Conservation (phyloP, 1,284 basidiomycete genomes). For the Athelia sp. region DNA sequence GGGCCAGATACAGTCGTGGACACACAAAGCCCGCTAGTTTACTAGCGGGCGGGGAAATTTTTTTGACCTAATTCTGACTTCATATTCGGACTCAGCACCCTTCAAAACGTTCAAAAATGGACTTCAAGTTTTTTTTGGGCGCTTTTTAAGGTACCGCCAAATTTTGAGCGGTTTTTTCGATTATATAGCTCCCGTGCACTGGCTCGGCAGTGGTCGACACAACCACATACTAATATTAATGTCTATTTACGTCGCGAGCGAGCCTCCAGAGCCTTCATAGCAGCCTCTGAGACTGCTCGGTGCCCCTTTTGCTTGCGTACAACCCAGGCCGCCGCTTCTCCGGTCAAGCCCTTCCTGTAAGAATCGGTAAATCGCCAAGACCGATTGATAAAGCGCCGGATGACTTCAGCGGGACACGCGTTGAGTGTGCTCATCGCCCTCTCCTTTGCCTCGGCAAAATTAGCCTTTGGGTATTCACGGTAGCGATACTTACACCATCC, state of each 20-base stretch:
- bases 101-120: not conserved
- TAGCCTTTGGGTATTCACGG: conserved; percentile 2
- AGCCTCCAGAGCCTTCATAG: not conserved
- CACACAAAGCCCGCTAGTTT: not conserved
- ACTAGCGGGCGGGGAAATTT: not conserved
- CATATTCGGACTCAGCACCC: not conserved
- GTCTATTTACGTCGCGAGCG: not conserved
- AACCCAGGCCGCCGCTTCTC: conserved; percentile 15
- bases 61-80: not conserved
- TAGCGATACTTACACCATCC: conserved; percentile 10
- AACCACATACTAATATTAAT: not conserved
- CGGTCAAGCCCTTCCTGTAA: conserved; percentile 14
- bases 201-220: not conserved
- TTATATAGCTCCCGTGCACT: not conserved
- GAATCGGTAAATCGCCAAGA: conserved; percentile 16
- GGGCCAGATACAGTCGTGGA: conserved; percentile 1
- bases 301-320: conserved; percentile 13
- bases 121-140: not conserved
- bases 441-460: conserved; percentile 12
- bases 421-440: conserved; percentile 15
- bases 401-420: conserved; percentile 15
- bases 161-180: not conserved
- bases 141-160: not conserved
- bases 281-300: conserved; percentile 4
- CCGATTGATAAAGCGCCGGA: conserved; percentile 17